Evolutionary conservation across 257 asterid species (phyloP).

Genomic region (Solanum habrochaites): DNA sequence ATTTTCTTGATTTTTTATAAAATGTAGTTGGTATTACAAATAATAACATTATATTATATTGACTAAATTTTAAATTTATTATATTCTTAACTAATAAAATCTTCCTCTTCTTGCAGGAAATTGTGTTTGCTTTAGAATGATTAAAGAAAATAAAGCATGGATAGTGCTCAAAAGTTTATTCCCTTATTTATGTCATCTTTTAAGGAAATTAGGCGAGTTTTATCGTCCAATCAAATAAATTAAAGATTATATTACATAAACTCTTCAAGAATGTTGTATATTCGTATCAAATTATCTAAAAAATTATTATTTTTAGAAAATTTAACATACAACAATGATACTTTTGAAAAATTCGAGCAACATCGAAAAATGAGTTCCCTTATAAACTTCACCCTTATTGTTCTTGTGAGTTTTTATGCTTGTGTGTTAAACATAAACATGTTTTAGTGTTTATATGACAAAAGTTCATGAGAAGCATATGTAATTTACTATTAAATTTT

Average conservation of each 20-base stretch:
- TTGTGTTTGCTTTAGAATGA: not conserved
- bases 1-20: not conserved
- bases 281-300: not conserved
- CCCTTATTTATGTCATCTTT: not conserved
- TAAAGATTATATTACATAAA: not conserved
- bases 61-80: not conserved
- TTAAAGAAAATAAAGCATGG: not conserved
- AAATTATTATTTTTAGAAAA: no score
- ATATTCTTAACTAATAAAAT: not conserved
- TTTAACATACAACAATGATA: not conserved
- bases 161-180: not conserved
- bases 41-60: not conserved
- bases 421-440: not conserved
- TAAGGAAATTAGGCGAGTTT: not conserved
- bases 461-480: not conserved
- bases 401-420: not conserved
- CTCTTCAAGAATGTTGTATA: not conserved
- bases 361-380: not conserved
- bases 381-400: not conserved
- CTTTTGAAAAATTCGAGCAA: not conserved
- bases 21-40: not conserved
- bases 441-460: not conserved
- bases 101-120: not conserved
- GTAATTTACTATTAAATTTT: not conserved
- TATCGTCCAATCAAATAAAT: not conserved